Conservation (phyloP, 129 eudicot species). For the Arctium lappa region DNA sequence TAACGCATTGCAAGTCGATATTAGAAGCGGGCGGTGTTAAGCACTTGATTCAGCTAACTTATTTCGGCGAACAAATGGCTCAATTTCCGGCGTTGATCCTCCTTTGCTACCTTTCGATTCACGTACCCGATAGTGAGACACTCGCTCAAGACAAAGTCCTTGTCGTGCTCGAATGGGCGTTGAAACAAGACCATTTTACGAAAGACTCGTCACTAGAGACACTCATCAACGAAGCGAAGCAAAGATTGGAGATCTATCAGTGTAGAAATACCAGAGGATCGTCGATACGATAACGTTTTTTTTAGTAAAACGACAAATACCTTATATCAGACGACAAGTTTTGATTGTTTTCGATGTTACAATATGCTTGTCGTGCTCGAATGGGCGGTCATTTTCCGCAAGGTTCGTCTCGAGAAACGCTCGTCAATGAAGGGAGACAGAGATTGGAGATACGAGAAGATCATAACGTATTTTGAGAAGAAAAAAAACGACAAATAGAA, state of each 20-base stretch:
- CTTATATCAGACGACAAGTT: not conserved
- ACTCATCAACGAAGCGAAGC: slow-evolving; percentile 43
- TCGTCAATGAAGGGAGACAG: slow-evolving; percentile 37
- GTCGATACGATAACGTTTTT: slow-evolving; percentile 19
- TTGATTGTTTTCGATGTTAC: not conserved
- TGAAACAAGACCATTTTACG: slow-evolving; percentile 45
- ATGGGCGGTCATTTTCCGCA: slow-evolving; percentile 49
- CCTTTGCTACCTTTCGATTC: slow-evolving; percentile 46
- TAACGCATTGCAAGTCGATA: slow-evolving; percentile 44
- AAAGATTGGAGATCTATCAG: slow-evolving; percentile 54
- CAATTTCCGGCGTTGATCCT: slow-evolving; percentile 42
- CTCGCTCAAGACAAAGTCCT: slow-evolving; percentile 56
- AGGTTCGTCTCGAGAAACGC: slow-evolving; percentile 32
- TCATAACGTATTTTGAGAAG: not conserved
- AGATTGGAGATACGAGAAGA: slow-evolving; percentile 41
- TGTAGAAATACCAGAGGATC: slow-evolving; percentile 39
- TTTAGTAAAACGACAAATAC: not conserved
- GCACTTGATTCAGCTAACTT: slow-evolving; percentile 46
- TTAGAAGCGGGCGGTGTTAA: slow-evolving; percentile 49
- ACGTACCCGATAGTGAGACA: slow-evolving; percentile 53
- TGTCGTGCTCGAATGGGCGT: slow-evolving; percentile 57
- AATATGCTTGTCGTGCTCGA: slow-evolving; percentile 52
- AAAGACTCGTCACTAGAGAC: slow-evolving; percentile 41
- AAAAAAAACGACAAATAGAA: no score
- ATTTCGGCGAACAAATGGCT: slow-evolving; percentile 51